phyloP scores from a whole-genome alignment of 306 rosid genomes.

The Acmispon strigosus region DNA sequence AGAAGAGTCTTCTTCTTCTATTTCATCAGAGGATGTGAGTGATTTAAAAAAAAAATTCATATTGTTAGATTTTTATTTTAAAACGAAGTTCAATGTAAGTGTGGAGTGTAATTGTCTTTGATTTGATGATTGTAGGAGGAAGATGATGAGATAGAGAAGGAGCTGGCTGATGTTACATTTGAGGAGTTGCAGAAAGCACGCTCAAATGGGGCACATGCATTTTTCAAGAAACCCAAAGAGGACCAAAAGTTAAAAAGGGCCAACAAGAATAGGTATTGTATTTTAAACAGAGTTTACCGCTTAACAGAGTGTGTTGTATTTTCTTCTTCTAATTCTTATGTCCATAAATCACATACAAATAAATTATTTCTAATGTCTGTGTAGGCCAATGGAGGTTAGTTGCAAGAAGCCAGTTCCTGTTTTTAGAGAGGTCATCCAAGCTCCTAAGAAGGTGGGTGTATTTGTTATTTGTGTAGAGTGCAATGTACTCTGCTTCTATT shows the following conservation, averaged over 20 bases:
- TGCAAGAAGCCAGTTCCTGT: constrained; percentile 73
- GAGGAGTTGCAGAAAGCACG: constrained; percentile 86
- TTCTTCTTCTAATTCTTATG: not conserved
- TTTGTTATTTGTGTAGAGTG: not conserved
- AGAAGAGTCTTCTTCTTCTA: constrained; percentile 22
- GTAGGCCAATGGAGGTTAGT: constrained; percentile 90
- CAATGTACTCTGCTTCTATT: too few relatives aligned
- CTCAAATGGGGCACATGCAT: constrained; percentile 52
- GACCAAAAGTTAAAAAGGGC: constrained; percentile 52
- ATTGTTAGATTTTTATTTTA: too few relatives aligned
- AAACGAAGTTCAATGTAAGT: not conserved
- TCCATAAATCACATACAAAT: not conserved
- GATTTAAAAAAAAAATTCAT: not conserved
- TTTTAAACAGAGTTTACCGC: not conserved
- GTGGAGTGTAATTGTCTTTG: not conserved
- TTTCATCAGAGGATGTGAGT: constrained; percentile 38
- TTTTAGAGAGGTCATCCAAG: constrained; percentile 67
- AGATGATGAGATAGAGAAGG: constrained; percentile 68
- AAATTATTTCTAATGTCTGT: constrained; percentile 10
- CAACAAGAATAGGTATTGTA: constrained; percentile 71
- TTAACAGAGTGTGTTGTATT: not conserved
- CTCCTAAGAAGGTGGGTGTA: constrained; percentile 62
- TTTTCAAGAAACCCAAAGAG: constrained; percentile 32
- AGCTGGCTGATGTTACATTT: constrained; percentile 73
- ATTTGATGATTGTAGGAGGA: constrained; percentile 38